phyloP scores from a whole-genome alignment of 306 rosid species.

The Psophocarpus tetragonolobus region DNA sequence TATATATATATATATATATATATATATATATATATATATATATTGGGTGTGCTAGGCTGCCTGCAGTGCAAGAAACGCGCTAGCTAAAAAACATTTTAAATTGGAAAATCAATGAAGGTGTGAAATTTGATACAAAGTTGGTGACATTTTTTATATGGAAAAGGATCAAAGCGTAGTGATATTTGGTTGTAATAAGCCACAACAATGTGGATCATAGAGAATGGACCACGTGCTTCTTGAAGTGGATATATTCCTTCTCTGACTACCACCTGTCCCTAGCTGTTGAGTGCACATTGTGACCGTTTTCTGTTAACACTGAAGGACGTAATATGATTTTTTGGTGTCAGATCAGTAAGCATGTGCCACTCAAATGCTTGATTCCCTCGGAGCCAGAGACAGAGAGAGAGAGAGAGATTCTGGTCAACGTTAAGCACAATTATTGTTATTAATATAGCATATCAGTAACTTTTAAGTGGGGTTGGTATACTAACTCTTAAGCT shows the following conservation, averaged over 20 bases:
- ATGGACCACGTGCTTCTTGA: slow-evolving; percentile 36
- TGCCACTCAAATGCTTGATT: slow-evolving; percentile 23
- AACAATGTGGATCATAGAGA: not conserved
- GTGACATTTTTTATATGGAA: slow-evolving; percentile 5
- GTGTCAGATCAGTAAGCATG: slow-evolving; percentile 38
- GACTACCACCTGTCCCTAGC: slow-evolving; percentile 34
- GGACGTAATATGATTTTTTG: slow-evolving; percentile 14
- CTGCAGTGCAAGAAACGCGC: slow-evolving; percentile 20
- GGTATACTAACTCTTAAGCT: not conserved
- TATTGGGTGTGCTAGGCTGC: not conserved
- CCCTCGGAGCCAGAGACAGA: not conserved
- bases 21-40: not conserved
- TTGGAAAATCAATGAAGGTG: slow-evolving; percentile 4
- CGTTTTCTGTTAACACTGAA: slow-evolving; percentile 45
- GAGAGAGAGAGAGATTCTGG: not conserved
- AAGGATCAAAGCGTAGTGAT: slow-evolving; percentile 3
- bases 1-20: no score
- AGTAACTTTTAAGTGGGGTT: not conserved
- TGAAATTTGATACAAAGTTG: slow-evolving; percentile 28
- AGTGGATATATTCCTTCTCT: slow-evolving; percentile 33
- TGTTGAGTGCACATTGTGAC: slow-evolving; percentile 31
- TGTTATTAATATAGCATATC: not conserved
- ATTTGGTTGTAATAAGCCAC: not conserved
- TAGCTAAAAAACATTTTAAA: slow-evolving; percentile 3
- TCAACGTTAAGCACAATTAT: slow-evolving; percentile 8